These are phyloP conservation scores for Chlamydomonas urium DNA, from an alignment of 139 green algal species.

Conservation along the genomic window DNA sequence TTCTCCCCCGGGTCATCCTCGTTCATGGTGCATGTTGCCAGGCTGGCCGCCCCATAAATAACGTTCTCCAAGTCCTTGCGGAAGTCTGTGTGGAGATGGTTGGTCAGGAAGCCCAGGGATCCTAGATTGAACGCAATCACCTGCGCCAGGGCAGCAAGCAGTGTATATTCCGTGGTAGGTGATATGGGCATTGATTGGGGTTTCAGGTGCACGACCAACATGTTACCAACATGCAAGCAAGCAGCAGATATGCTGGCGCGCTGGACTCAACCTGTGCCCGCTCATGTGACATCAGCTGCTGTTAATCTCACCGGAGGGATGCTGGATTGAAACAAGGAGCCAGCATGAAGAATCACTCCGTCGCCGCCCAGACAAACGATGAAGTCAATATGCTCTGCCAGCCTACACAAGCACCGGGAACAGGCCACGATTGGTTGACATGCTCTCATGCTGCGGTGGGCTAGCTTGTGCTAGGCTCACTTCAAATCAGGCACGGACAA, in stretches of 20 bases:
- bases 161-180: no score
- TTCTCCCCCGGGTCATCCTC: slow-evolving; percentile 25
- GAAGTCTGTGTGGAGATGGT: slow-evolving; percentile 70
- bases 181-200: no score
- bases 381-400: slow-evolving; percentile 87
- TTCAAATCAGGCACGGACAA: no score
- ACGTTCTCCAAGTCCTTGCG: slow-evolving; percentile 69
- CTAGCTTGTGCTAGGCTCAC: no score
- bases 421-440: no score
- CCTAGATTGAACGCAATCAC: slow-evolving; percentile 96
- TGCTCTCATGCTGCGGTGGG: no score
- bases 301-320: slow-evolving; percentile 54
- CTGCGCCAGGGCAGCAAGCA: no score
- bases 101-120: slow-evolving; percentile 95
- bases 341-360: slow-evolving; percentile 92
- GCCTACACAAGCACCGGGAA: slow-evolving; percentile 30
- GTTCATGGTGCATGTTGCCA: slow-evolving; percentile 52
- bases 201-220: no score
- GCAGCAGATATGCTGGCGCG: no score
- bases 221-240: no score
- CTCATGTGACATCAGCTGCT: background rate
- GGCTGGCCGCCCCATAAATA: slow-evolving; percentile 68
- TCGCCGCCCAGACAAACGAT: slow-evolving; percentile 95
- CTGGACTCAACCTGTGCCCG: background rate
- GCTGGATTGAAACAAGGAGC: slow-evolving; percentile 66